Evolutionary conservation across 2,329 filamentous ascomycete species (phyloP).

Genomic region (Paecilomyces formosus): DNA sequence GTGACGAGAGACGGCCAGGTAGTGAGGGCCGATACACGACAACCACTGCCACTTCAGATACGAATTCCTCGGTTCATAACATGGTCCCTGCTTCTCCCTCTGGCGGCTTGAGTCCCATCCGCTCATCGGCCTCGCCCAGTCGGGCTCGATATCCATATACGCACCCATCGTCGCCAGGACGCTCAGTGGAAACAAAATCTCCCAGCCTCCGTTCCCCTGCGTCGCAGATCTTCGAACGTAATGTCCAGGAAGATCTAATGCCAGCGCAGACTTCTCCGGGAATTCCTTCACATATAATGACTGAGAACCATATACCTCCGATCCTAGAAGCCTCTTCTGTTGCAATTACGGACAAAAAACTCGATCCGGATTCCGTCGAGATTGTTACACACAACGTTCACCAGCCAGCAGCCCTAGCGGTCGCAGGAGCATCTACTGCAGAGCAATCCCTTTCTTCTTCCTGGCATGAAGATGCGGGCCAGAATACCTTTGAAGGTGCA

Average conservation of each 20-base stretch:
- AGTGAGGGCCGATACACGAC: background rate
- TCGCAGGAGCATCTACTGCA: constrained; percentile 42
- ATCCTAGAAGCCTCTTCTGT: constrained; percentile 86
- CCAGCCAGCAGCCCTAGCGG: constrained; percentile 65
- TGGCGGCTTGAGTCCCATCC: constrained; percentile 32
- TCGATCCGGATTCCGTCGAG: constrained; percentile 84
- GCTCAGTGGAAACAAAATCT: constrained; percentile 60
- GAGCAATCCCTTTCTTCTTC: constrained; percentile 29
- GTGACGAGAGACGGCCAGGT: background rate
- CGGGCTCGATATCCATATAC: constrained; percentile 21
- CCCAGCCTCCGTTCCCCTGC: constrained; percentile 73
- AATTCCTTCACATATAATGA: constrained; percentile 90
- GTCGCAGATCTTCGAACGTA: constrained; percentile 80
- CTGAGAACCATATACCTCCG: constrained; percentile 87
- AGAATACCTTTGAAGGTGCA: constrained; percentile 48
- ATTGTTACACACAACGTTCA: constrained; percentile 83
- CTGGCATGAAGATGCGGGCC: constrained; percentile 46
- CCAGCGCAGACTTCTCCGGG: constrained; percentile 67
- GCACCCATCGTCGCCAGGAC: constrained; percentile 57
- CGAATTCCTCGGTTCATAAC: background rate
- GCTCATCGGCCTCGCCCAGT: constrained; percentile 35
- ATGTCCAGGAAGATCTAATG: constrained; percentile 72
- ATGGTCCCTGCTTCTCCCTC: constrained; percentile 16
- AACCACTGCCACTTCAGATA: background rate
- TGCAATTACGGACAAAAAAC: constrained; percentile 77